These are phyloP conservation scores for Mortierella claussenii DNA, from an alignment of 192 early-diverging fungal genomes.

Conservation along the genomic window DNA sequence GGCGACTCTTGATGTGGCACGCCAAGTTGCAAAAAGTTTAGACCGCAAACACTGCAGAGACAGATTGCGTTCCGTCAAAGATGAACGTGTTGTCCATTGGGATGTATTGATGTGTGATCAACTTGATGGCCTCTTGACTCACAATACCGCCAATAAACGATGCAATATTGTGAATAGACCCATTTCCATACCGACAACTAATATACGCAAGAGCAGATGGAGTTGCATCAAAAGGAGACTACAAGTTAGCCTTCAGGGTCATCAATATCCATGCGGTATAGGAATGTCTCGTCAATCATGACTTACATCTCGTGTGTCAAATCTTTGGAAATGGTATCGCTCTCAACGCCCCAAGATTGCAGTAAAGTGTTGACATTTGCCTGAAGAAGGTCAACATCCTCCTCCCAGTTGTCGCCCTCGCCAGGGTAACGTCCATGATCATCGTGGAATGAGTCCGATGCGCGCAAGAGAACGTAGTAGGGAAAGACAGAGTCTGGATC, in stretches of 20 bases:
- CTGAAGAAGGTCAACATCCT: constrained; percentile 65
- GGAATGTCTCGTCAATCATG: too few relatives aligned
- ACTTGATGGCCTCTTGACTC: constrained; percentile 94
- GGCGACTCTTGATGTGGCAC: too few relatives aligned
- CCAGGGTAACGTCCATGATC: constrained; percentile 72
- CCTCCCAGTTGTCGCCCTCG: constrained; percentile 59
- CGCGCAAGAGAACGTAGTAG: constrained; percentile 73
- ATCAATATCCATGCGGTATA: too few relatives aligned
- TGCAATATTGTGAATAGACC: constrained; percentile 86
- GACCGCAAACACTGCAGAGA: constrained; percentile 54
- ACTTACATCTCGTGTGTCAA: constrained; percentile 76
- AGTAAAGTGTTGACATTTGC: constrained; percentile 56
- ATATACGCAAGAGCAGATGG: too few relatives aligned
- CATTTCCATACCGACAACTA: constrained; percentile 72
- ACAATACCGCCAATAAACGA: constrained; percentile 90
- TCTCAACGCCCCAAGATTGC: constrained; percentile 50
- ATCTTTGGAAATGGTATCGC: constrained; percentile 60
- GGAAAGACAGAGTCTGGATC: constrained; percentile 65
- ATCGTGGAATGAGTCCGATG: constrained; percentile 71
- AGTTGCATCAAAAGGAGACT: too few relatives aligned
- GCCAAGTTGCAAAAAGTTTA: constrained; percentile 22
- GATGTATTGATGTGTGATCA: constrained; percentile 95
- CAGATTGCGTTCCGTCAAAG: constrained; percentile 82
- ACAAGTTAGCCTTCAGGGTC: too few relatives aligned
- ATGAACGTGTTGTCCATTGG: constrained; percentile 89